Evolutionary conservation across 192 early-diverging fungal genomes (phyloP), one percentile per base, ranked within the genome.

Genomic region (Entophlyctis helioformis): DNA sequence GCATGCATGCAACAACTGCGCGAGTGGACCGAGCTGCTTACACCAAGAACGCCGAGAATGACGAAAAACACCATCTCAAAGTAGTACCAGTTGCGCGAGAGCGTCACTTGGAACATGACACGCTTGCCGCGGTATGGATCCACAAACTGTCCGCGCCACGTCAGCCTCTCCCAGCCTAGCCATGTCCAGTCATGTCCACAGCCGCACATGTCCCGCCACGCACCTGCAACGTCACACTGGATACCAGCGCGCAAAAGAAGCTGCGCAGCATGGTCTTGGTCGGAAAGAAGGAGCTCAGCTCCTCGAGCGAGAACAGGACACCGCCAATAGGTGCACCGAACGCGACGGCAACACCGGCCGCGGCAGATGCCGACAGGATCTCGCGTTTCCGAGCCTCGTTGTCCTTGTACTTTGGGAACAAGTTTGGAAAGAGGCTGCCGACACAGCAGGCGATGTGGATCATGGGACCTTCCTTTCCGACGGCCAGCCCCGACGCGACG

Each of bases 381-480:
- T 97, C 94, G 36, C 94, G 76, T 41, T 83, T 84, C 49, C 90
- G 88, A 73, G 69, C 77, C 40, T 96, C 93, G 56, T 97, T 97
- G 34, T 76, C 72, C 50, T 81, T 78, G 55, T 89, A 97, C 62
- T 94, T 96, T 42, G 82, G 78, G 52, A 93, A 96, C 10, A 93
- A 67, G 15, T 87, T 69, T 2, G 83, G 81, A 27, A 84, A 69
- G 16, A 91, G 78, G 62, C 91, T 90, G 24, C 88, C 91, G 23
- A 90, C 72, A 45, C 87, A 90, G 46, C 86, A 86, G 0, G 86
- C 84, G 4, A 96, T 76, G 57, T 95, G 91, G 4, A 97, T 81
- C 64, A 96, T 83, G 0, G 94, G 94, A 0, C 91, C 94, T 59
- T 97, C 91, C 59, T 97, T 97, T 31, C 94, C 94, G 15, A 98